Evolutionary conservation across 208 protist species (phyloP), one percentile per base, ranked within the genome.

Genomic region (Trichomonas tenax): DNA sequence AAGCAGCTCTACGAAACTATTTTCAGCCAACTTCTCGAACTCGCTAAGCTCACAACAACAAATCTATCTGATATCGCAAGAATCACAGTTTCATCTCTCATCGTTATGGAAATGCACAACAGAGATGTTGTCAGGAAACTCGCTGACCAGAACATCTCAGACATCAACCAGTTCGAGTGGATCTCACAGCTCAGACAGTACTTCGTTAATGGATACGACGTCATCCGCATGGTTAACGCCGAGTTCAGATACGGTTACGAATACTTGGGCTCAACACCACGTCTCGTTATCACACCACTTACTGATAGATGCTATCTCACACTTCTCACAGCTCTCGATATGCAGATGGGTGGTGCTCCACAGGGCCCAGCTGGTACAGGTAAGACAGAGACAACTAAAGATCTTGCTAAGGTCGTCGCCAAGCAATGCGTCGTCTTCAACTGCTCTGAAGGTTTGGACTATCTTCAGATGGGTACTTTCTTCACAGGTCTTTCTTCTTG

Each of bases 81-180:
- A 82, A 98, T 98, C 45, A 97, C 98, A 14, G 97, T 99, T 93
- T 98, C 98, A 15, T 98, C 99, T 31, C 97, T 99, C 58, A 99
- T 99, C 96, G 99, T 98, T 41, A 98, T 99, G 82, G 99, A 99
- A 88, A 99, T 99, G 44, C 99, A 99, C 96, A 98, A 98, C 15
- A 97, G 99, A 96, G 99, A 99, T 96, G 97, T 99, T 36, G 97
- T 99, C 15, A 97, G 98, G 21, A 97, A 98, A 95, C 98, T 99
- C 98, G 98, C 98, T 96, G 98, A 98, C 46, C 98, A 97, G 96
- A 97, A 97, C 15, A 98, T 99, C 26, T 72, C 97, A 17, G 97
- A 97, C 45, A 97, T 97, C 14, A 97, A 97, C 72, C 98, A 99
- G 93, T 99, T 99, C 97, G 98, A 98, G 40, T 99, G 99, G 99